Evolutionary conservation across 257 asterid genomes (phyloP).

Genomic region (Solanum clarkiae): DNA sequence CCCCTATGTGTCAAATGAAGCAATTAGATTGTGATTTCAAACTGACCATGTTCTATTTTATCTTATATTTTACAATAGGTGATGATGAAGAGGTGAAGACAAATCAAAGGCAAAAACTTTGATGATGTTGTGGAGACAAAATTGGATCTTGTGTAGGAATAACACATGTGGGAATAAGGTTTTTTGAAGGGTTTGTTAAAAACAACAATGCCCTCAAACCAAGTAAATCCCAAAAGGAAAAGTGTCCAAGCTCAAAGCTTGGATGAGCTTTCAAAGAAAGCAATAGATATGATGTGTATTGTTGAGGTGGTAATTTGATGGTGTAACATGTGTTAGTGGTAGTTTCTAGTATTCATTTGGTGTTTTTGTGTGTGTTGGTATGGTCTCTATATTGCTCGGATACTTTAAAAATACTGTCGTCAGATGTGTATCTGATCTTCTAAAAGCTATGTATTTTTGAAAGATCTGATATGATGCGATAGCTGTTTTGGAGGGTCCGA

Average conservation of each 20-base stretch:
- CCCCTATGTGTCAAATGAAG: neutral
- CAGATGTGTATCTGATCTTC: neutral
- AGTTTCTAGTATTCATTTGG: neutral
- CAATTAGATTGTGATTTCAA: neutral
- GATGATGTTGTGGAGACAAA: slow-evolving; percentile 24
- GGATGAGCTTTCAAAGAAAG: slow-evolving; percentile 14
- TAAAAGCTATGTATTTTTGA: neutral
- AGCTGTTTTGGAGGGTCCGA: neutral
- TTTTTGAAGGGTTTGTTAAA: slow-evolving; percentile 46
- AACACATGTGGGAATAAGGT: slow-evolving; percentile 35
- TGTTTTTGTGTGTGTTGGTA: neutral
- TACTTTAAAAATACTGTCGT: neutral
- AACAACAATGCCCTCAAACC: slow-evolving; percentile 35
- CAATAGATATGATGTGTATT: neutral
- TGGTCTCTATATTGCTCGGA: neutral
- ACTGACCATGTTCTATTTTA: neutral
- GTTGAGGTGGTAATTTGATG: neutral
- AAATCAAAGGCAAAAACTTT: slow-evolving; percentile 2
- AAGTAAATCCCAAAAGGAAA: slow-evolving; percentile 13
- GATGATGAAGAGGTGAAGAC: slow-evolving; percentile 9
- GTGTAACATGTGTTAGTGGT: neutral
- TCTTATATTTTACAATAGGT: neutral
- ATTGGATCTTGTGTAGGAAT: neutral
- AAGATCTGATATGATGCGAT: neutral
- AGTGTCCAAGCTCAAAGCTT: slow-evolving; percentile 25